Conservation (phyloP, 805 yeast genomes). For the Candida ficus region DNA sequence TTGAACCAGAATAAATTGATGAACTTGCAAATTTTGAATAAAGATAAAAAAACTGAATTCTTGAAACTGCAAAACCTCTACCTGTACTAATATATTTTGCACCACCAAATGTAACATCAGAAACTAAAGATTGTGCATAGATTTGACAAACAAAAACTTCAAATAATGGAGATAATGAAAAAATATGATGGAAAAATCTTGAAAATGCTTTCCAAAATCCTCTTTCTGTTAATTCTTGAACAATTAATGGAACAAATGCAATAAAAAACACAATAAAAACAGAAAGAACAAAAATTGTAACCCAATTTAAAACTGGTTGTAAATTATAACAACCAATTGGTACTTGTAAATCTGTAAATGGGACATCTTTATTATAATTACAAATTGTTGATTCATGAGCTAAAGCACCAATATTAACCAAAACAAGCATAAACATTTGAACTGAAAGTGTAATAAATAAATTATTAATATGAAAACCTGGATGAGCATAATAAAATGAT, state of each 20-base stretch:
- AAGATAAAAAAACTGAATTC: conserved; percentile 65
- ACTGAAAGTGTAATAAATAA: conserved; percentile 81
- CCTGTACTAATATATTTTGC: conserved; percentile 92
- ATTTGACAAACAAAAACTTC: conserved; percentile 95
- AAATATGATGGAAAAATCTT: conserved; percentile 69
- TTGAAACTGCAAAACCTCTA: conserved; percentile 85
- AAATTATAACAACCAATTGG: conserved; percentile 87
- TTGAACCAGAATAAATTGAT: conserved; percentile 75
- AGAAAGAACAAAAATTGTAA: conserved; percentile 79
- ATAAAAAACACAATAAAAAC: conserved; percentile 91
- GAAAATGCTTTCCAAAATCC: conserved; percentile 72
- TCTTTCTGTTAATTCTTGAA: conserved; percentile 84
- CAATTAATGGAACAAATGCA: conserved; percentile 79
- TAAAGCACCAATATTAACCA: conserved; percentile 76
- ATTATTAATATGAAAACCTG: conserved; percentile 93
- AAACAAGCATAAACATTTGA: conserved; percentile 77
- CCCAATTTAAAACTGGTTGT: conserved; percentile 87
- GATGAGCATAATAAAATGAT: conserved; percentile 94
- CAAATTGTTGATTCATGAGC: conserved; percentile 70
- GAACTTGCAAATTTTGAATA: conserved; percentile 73
- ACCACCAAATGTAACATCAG: conserved; percentile 83
- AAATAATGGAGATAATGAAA: conserved; percentile 83
- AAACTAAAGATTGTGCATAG: conserved; percentile 71
- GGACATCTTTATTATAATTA: conserved; percentile 55
- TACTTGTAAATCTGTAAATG: conserved; percentile 64